These are phyloP conservation scores for Clonostachys rosea DNA, from an alignment of 2,329 filamentous ascomycete genomes.

Conservation along the genomic window DNA sequence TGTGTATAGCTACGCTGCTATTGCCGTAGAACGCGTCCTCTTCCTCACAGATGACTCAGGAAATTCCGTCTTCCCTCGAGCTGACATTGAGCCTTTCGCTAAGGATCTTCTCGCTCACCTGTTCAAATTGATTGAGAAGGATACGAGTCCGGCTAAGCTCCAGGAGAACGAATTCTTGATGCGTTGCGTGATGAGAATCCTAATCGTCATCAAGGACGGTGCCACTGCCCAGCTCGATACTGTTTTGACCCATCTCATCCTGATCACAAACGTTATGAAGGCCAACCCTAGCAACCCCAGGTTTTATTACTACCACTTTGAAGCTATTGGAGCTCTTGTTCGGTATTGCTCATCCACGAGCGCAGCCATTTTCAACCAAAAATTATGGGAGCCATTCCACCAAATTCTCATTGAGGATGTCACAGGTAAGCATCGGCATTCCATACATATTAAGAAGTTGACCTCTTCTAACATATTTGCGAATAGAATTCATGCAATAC, in stretches of 20 bases:
- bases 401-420: conserved; percentile 77
- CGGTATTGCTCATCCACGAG: conserved; percentile 60
- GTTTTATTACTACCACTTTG: conserved; percentile 99
- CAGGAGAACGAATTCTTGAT: conserved; percentile 99
- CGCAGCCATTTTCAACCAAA: conserved; percentile 70
- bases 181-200: conserved; percentile 96
- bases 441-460: conserved; percentile 12
- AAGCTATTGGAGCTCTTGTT: conserved; percentile 86
- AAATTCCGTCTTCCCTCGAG: conserved; percentile 73
- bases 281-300: conserved; percentile 94
- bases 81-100: conserved; percentile 74
- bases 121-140: conserved; percentile 85
- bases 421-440: conserved; percentile 48
- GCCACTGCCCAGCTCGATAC: conserved; percentile 69
- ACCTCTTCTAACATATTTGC: conserved; percentile 8
- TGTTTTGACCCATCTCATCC: conserved; percentile 79
- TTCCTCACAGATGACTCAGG: conserved; percentile 75
- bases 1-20: conserved; percentile 95
- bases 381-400: conserved; percentile 80
- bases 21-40: conserved; percentile 90
- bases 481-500: conserved; percentile 85
- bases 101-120: conserved; percentile 86
- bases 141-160: conserved; percentile 81
- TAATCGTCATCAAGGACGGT: conserved; percentile 88
- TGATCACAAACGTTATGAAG: conserved; percentile 87